A percentile compares a stretch with the other conserved stretches of the same genome.
Conservation (phyloP, 495 filamentous ascomycete species). For the Entonaema liquescens region DNA sequence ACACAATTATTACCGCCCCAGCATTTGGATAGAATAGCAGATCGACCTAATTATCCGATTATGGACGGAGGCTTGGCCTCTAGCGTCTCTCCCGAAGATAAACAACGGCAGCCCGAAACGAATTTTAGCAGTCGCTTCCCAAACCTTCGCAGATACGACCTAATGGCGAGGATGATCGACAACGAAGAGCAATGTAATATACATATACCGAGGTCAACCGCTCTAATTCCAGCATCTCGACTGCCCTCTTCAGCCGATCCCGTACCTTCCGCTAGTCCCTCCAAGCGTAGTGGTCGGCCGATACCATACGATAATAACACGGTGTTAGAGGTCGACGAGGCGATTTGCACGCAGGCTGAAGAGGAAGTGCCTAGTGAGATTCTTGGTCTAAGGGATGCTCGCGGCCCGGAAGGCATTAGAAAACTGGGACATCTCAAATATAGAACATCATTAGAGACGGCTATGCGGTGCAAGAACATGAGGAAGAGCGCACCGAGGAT, state of each 20-base stretch:
- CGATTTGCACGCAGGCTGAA: constrained; percentile 30
- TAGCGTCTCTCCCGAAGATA: constrained; percentile 10
- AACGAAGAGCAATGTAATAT: constrained; percentile 51
- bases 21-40: not conserved
- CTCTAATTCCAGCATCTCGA: constrained; percentile 22
- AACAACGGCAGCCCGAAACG: constrained; percentile 23
- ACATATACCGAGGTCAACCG: constrained; percentile 28
- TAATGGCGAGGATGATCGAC: constrained; percentile 50
- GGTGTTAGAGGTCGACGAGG: constrained; percentile 45
- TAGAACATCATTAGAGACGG: constrained; percentile 52
- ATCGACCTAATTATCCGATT: not conserved
- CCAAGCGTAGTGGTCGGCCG: constrained; percentile 30
- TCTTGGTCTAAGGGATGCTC: constrained; percentile 37
- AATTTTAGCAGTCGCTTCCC: constrained; percentile 22
- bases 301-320: constrained; percentile 19
- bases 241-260: constrained; percentile 7
- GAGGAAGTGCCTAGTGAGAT: constrained; percentile 32
- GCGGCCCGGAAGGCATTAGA: constrained; percentile 46
- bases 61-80: constrained; percentile 1
- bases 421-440: constrained; percentile 51
- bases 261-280: constrained; percentile 16
- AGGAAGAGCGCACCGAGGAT: constrained; percentile 54
- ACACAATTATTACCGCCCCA: constrained; percentile 10
- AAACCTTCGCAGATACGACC: constrained; percentile 39
- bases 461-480: constrained; percentile 53